These are phyloP conservation scores for Cryphonectria japonica DNA, from an alignment of 2,329 filamentous ascomycete genomes.

Conservation along the genomic window DNA sequence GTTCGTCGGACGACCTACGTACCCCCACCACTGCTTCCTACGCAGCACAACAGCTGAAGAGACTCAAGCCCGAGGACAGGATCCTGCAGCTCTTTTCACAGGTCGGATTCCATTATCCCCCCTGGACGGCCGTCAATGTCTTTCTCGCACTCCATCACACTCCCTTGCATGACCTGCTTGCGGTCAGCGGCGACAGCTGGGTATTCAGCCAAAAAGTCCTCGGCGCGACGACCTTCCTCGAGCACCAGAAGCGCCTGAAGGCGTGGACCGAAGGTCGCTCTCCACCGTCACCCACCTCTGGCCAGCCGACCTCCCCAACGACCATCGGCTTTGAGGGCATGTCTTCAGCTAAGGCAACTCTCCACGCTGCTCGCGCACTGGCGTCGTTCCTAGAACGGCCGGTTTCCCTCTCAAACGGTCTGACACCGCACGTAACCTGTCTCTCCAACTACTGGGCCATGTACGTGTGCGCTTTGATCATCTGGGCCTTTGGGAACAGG, in stretches of 20 bases:
- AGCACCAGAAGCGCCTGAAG: slow-evolving; percentile 52
- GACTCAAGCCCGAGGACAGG: slow-evolving; percentile 33
- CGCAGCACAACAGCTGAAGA: slow-evolving; percentile 29
- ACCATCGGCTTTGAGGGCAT: slow-evolving; percentile 35
- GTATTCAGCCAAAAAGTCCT: slow-evolving; percentile 59
- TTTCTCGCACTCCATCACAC: slow-evolving; percentile 62
- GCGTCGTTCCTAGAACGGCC: slow-evolving; percentile 46
- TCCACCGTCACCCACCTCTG: slow-evolving; percentile 14
- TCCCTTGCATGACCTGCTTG: slow-evolving; percentile 60
- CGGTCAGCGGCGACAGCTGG: slow-evolving; percentile 63
- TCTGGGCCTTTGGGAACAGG: slow-evolving; percentile 58
- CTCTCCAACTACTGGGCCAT: slow-evolving; percentile 59
- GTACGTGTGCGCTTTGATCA: slow-evolving; percentile 62
- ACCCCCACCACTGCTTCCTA: slow-evolving; percentile 29
- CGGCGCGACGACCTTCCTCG: slow-evolving; percentile 46
- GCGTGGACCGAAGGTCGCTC: slow-evolving; percentile 42
- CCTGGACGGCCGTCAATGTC: slow-evolving; percentile 51
- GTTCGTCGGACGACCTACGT: slow-evolving; percentile 30
- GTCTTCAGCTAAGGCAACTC: slow-evolving; percentile 48
- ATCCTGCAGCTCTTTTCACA: slow-evolving; percentile 46
- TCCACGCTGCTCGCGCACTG: slow-evolving; percentile 57
- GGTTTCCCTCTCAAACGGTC: slow-evolving; percentile 15
- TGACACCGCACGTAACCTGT: slow-evolving; percentile 38
- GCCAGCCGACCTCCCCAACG: slow-evolving; percentile 12
- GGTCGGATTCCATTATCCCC: neutral